Base-by-base conservation (phyloP, 2,329 filamentous ascomycete genomes). In the Sporothrix dimorphospora region DNA sequence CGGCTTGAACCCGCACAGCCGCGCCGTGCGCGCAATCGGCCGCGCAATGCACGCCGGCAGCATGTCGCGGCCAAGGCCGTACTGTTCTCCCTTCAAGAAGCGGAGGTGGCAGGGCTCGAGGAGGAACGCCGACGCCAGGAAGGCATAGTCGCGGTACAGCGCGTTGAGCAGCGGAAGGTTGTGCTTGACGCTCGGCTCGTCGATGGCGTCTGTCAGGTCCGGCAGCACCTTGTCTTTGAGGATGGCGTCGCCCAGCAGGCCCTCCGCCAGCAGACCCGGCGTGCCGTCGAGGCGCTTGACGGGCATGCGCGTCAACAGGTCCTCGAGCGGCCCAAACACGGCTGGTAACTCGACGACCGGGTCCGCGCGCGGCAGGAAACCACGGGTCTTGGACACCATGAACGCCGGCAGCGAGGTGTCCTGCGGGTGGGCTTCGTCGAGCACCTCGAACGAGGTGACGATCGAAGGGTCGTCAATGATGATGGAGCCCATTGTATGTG, bases 131-230 rank as follows among this genome's bases (percentile, higher is more conserved):
- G 93, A 97, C 5, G 94, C 92, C 40, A 97, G 83, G 85, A 97
- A 98, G 16, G 92, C 92, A 81, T 97, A 98, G 83, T 98, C 94
- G 24, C 94, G 88, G 81, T 97, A 97, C 65, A 97, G 83, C 45
- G 94, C 94, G 77, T 94, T 96, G 85, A 97, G 90, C 73, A 93
- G 83, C 19, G 91, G 91, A 51, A 95, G 86, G 81, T 97, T 91
- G 74, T 90, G 84, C 76, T 87, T 85, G 76, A 92, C 91, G 81
- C 89, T n/a, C 4, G 63, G 65, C 24, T 38, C 89, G 78, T 96
- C 91, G 72, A 97, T 87, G 76, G 88, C 86, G 5, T 85, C 85
- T 0, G 91, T 92, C 65, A 97, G 85, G 80, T 97, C 92, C 19
- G 93, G 91, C 65, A 98, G 87, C 74, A 90, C 89, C n/a, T 84